Evolutionary conservation across 2,329 filamentous ascomycete genomes (phyloP), one percentile per base, ranked within the genome.

Genomic region (Colletotrichum sublineola): DNA sequence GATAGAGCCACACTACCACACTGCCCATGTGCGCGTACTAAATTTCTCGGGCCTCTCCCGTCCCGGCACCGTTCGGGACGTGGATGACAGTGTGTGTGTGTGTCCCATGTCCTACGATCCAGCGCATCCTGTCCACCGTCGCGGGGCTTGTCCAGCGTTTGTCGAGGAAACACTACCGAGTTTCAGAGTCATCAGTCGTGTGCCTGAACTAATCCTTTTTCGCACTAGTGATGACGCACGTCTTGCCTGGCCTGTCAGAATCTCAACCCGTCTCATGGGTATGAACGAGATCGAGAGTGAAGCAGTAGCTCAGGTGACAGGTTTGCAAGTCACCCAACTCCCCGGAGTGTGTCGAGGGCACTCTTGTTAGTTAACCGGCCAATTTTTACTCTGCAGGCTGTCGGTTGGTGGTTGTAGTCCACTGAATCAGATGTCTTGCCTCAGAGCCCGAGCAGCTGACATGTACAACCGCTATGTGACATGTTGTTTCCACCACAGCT

Each of bases 131-230:
- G 24, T 65, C 66, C 67, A 55, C 67, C 44, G 31, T 42, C 42
- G 55, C 48, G 46, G 33, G 62, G 67, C 62, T 71, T 67, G 68
- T 55, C 70, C 67, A 70, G 63, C 57, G 67, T 61, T 70, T 65
- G 53, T 71, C 62, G 58, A 71, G 61, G 71, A 71, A 71, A 73
- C 71, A 67, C 67, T 71, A 63, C 67, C 71, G 58, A 72, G 71
- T 74, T 74, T 74, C 71, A 74, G 71, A 74, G 55, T 72, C 24
- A 57, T 67, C 68, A 61, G 63, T 71, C 29, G 60, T 72, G 71
- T 74, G 67, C 71, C 71, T 72, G 68, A 6, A 64, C 71, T 62
- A 74, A 56, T 15, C 71, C 50, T 6, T 8, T 74, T 72, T 46
- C n/a, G 60, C 60, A 44, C 14, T 55, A 42, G 36, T 24, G 15